Evolutionary conservation across 2,329 filamentous ascomycete genomes (phyloP).

Genomic region (Fusarium illudens): DNA sequence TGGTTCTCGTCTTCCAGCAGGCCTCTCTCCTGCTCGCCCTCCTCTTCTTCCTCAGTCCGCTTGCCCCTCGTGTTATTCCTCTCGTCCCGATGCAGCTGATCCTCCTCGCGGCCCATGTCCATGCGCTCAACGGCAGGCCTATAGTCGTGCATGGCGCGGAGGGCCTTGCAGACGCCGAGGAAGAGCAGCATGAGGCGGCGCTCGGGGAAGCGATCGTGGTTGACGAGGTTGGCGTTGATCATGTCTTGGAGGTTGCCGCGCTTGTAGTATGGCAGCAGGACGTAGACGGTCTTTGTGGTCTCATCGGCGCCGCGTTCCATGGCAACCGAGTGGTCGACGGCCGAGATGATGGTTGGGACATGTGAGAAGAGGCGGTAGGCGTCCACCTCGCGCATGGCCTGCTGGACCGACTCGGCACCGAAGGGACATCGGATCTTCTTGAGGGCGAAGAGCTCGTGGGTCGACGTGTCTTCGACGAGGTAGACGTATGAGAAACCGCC

Average conservation of each 20-base stretch:
- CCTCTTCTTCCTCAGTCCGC: slow-evolving; percentile 70
- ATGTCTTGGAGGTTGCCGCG: slow-evolving; percentile 96
- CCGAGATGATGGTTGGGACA: slow-evolving; percentile 85
- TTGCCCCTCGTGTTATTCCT: slow-evolving; percentile 50
- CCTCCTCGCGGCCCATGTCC: slow-evolving; percentile 59
- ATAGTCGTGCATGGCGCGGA: slow-evolving; percentile 93
- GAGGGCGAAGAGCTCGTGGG: slow-evolving; percentile 86
- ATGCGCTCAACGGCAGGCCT: slow-evolving; percentile 60
- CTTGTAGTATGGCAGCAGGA: slow-evolving; percentile 93
- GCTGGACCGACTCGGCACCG: slow-evolving; percentile 92
- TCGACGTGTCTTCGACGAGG: slow-evolving; percentile 90
- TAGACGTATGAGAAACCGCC: slow-evolving; percentile 99
- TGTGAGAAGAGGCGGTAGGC: slow-evolving; percentile 90
- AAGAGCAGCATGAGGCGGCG: slow-evolving; percentile 88
- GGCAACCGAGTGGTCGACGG: slow-evolving; percentile 82
- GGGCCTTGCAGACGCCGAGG: slow-evolving; percentile 86
- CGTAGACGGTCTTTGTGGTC: slow-evolving; percentile 90
- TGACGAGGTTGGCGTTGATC: slow-evolving; percentile 98
- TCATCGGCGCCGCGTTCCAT: slow-evolving; percentile 73
- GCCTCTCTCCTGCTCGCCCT: slow-evolving; percentile 79
- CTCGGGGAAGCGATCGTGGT: slow-evolving; percentile 91
- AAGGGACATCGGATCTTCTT: slow-evolving; percentile 99
- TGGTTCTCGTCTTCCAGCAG: slow-evolving; percentile 80
- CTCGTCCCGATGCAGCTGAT: slow-evolving; percentile 48
- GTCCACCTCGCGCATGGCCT: slow-evolving; percentile 96